These are phyloP conservation scores for Colletotrichum trifolii DNA, from an alignment of 2,329 filamentous ascomycete genomes.

Conservation along the genomic window DNA sequence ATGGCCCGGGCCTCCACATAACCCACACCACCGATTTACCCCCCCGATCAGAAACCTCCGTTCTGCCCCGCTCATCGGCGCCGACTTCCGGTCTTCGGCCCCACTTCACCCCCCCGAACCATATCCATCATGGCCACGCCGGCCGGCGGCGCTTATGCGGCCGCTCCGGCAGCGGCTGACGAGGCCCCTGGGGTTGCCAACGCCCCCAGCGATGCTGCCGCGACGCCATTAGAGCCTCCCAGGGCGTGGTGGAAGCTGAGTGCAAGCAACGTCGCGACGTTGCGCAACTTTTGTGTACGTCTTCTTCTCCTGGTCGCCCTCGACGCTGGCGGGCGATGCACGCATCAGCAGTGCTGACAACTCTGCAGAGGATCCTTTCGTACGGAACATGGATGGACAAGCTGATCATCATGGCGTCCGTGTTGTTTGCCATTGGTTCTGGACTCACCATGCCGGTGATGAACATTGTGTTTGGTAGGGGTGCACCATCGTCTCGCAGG, in stretches of 20 bases:
- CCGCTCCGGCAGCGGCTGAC: conserved; percentile 20
- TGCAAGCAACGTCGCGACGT: conserved; percentile 26
- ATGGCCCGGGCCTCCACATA: conserved; percentile 34
- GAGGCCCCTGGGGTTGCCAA: background rate
- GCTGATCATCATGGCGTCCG: conserved; percentile 26
- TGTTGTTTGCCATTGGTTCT: conserved; percentile 29
- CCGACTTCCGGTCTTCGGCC: conserved; percentile 3
- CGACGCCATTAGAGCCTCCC: conserved; percentile 9
- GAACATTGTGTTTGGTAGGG: conserved; percentile 48
- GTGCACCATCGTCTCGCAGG: background rate
- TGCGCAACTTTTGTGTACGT: conserved; percentile 35
- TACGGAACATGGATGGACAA: conserved; percentile 30
- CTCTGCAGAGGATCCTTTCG: conserved; percentile 18
- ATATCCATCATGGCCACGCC: conserved; percentile 31
- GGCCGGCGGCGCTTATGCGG: conserved; percentile 29
- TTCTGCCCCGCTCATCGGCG: conserved; percentile 5
- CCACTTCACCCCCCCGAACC: conserved; percentile 1
- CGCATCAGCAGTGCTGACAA: background rate
- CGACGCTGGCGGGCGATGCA: background rate
- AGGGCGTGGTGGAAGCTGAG: conserved; percentile 30
- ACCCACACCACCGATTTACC: conserved; percentile 5
- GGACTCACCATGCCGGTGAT: conserved; percentile 45
- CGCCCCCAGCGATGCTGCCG: conserved; percentile 7
- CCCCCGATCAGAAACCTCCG: background rate
- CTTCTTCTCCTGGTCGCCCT: no score